Evolutionary conservation across 139 green algal species (phyloP).

Genomic region (Tetradesmus obliquus): DNA sequence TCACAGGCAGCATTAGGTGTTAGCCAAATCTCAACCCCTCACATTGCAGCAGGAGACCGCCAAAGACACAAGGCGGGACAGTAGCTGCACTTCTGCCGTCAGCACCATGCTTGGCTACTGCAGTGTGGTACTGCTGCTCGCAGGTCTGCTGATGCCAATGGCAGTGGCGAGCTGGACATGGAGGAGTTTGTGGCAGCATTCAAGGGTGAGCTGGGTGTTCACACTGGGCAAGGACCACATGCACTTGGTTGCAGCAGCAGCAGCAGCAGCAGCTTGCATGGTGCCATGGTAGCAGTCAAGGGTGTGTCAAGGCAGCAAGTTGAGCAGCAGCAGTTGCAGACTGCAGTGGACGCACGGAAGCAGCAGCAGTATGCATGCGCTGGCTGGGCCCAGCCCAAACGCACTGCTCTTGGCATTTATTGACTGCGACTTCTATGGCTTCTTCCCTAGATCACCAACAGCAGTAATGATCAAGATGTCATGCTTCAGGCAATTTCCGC

Average conservation of each 20-base stretch:
- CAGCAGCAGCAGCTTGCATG: neutral
- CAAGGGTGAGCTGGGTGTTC: neutral
- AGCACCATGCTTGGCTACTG: neutral
- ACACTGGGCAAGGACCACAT: neutral
- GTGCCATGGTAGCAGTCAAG: neutral
- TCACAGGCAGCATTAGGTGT: too few relatives aligned
- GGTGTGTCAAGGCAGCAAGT: neutral
- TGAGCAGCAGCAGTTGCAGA: neutral
- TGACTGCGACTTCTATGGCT: neutral
- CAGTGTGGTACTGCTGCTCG: neutral
- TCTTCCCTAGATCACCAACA: neutral
- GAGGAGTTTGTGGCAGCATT: conserved; percentile 38
- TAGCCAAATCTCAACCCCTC: too few relatives aligned
- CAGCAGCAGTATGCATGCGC: neutral
- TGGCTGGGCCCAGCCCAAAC: too few relatives aligned
- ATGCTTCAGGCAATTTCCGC: neutral
- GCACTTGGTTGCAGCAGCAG: too few relatives aligned
- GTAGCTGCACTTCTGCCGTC: too few relatives aligned
- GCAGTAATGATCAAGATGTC: neutral
- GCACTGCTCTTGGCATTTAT: too few relatives aligned
- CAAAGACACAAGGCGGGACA: too few relatives aligned
- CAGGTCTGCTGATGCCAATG: conserved; percentile 19
- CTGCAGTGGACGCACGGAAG: neutral
- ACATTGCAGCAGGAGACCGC: too few relatives aligned
- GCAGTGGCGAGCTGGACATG: conserved; percentile 19